Conservation (phyloP, 169 alveolate genomes). For the Pseudocohnilembus persalinus region DNA sequence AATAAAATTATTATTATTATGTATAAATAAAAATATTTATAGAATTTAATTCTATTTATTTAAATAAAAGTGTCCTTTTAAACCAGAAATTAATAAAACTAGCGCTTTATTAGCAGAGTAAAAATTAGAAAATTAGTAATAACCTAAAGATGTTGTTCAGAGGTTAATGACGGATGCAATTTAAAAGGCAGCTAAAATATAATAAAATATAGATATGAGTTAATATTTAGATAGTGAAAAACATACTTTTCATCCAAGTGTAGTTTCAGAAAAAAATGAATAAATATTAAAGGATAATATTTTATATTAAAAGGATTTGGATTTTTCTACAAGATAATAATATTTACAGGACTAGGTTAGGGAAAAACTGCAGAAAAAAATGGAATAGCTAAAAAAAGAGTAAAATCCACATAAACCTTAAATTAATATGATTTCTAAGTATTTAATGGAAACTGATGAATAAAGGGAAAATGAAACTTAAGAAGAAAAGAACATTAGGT, state of each 20-base stretch:
- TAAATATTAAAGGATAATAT: constrained; percentile 11
- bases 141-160: constrained; percentile 37
- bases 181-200: constrained; percentile 17
- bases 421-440: constrained; percentile 25
- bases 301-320: not conserved
- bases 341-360: constrained; percentile 38
- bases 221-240: constrained; percentile 4
- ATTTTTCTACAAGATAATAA: constrained; percentile 23
- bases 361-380: constrained; percentile 36
- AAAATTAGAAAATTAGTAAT: not conserved
- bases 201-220: constrained; percentile 2
- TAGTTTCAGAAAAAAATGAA: constrained; percentile 20
- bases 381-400: constrained; percentile 22
- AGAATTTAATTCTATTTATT: not conserved
- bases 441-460: constrained; percentile 39
- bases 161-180: constrained; percentile 39
- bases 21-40: not conserved
- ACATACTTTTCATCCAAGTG: constrained; percentile 42
- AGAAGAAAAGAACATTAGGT: constrained; percentile 30
- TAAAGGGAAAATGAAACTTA: constrained; percentile 34
- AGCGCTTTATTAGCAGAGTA: not conserved
- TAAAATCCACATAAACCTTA: constrained; percentile 28
- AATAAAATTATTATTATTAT: too few relatives aligned
- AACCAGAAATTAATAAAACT: constrained; percentile 33
- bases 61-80: constrained; percentile 26